These are phyloP conservation scores for Leccinum disarticulatum DNA, from an alignment of 768 basidiomycete species.

Conservation along the genomic window DNA sequence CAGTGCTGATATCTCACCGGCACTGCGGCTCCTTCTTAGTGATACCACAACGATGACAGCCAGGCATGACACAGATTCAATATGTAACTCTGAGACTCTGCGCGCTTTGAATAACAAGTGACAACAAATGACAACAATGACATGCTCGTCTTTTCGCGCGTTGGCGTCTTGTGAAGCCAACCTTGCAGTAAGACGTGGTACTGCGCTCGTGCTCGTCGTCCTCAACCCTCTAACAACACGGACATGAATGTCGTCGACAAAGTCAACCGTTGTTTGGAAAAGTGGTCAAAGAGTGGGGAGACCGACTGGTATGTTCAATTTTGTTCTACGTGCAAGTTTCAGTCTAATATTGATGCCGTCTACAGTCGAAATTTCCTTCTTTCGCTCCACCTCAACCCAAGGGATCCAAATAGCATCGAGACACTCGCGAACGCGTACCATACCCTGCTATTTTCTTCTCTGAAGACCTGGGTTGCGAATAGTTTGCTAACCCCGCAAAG, in stretches of 20 bases:
- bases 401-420: slow-evolving; percentile 52
- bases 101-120: slow-evolving; percentile 21
- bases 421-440: slow-evolving; percentile 67
- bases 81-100: too few relatives aligned
- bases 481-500: slow-evolving; percentile 45
- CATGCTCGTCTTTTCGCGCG: slow-evolving; percentile 21
- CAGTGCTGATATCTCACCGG: not conserved
- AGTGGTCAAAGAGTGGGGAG: slow-evolving; percentile 62
- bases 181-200: slow-evolving; percentile 12
- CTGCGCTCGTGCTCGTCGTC: slow-evolving; percentile 18
- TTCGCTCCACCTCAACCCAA: slow-evolving; percentile 57
- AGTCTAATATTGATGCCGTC: slow-evolving; percentile 11
- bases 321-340: slow-evolving; percentile 19
- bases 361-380: slow-evolving; percentile 61
- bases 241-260: slow-evolving; percentile 61
- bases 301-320: slow-evolving; percentile 52
- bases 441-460: slow-evolving; percentile 58
- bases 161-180: slow-evolving; percentile 14
- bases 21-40: too few relatives aligned
- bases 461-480: slow-evolving; percentile 55
- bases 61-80: too few relatives aligned
- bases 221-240: slow-evolving; percentile 8
- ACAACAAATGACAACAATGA: slow-evolving; percentile 31
- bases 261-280: slow-evolving; percentile 48
- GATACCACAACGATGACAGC: too few relatives aligned